Evolutionary conservation across 2,329 filamentous ascomycete species (phyloP).

Genomic region (Dactylonectria estremocensis): DNA sequence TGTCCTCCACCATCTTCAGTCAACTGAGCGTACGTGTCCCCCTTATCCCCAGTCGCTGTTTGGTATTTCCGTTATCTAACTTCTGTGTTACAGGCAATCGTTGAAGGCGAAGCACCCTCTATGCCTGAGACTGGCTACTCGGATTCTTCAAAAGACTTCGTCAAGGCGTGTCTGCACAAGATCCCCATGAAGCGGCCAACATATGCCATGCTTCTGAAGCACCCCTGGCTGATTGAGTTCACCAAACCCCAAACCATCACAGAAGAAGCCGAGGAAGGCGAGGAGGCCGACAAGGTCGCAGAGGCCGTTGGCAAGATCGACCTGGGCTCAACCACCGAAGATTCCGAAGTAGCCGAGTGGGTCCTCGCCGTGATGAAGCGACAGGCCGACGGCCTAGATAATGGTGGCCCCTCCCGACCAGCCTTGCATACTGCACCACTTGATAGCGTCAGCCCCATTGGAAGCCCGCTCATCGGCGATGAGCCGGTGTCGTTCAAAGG

Average conservation of each 20-base stretch:
- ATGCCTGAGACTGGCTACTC: slow-evolving; percentile 87
- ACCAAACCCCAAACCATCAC: slow-evolving; percentile 82
- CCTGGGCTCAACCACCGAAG: slow-evolving; percentile 65
- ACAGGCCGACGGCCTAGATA: slow-evolving; percentile 65
- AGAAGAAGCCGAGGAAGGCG: slow-evolving; percentile 78
- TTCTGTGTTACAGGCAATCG: slow-evolving; percentile 81
- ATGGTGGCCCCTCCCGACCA: slow-evolving; percentile 73
- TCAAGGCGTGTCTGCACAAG: slow-evolving; percentile 92
- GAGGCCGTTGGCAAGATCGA: slow-evolving; percentile 63
- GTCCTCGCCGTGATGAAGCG: slow-evolving; percentile 78
- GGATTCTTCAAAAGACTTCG: slow-evolving; percentile 86
- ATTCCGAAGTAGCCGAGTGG: slow-evolving; percentile 90
- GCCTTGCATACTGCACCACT: slow-evolving; percentile 91
- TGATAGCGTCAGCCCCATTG: slow-evolving; percentile 75
- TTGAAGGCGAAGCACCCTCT: slow-evolving; percentile 94
- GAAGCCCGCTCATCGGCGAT: slow-evolving; percentile 55
- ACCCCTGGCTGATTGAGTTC: slow-evolving; percentile 87
- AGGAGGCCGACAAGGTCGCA: slow-evolving; percentile 60
- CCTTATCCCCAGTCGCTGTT: neutral
- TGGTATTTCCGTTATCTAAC: slow-evolving; percentile 26
- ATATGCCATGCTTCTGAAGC: slow-evolving; percentile 89
- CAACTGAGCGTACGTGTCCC: slow-evolving; percentile 86
- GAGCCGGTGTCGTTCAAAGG: slow-evolving; percentile 14
- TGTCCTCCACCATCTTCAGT: slow-evolving; percentile 98
- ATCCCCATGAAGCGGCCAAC: slow-evolving; percentile 93